Evolutionary conservation across 345 rosid species (phyloP), one percentile per base, ranked within the genome.

Genomic region (Carallia pectinifolia): DNA sequence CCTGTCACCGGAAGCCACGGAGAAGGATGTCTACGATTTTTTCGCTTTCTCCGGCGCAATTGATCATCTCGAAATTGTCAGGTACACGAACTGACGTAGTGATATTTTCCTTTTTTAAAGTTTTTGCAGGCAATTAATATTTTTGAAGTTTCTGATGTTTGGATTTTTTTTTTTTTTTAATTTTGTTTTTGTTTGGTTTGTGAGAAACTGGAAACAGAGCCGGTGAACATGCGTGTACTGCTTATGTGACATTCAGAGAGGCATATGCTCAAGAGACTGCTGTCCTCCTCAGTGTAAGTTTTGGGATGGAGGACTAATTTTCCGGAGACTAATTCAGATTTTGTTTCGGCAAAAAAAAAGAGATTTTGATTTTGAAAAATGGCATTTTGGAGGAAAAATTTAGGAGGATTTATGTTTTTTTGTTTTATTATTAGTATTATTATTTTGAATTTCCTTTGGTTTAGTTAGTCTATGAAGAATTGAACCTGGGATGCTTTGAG

Each of bases 211-310:
- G 39, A 17, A 53, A 60, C 82, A 86, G 90, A 69, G 76, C 79
- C 31, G 86, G 90, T 53, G 88, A 86, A 29, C 47, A 55, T 61
- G 85, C 83, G 5, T 75, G 86, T 62, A 82, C 94, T 30, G 96
- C 84, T 16, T 92, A 85, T 65, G 96, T 89, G 71, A 92, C 90
- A 16, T 92, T 92, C 86, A 87, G 70, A 62, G 85, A 92, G 72
- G 84, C 97, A 31, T 88, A 87, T 79, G 82, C 94, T 68, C 92
- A 81, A 66, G 97, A 90, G 73, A 92, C 96, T 40, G 96, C 94
- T 54, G 85, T 87, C 75, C 78, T 92, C 68, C 90, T 92, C 54
- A 92, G 90, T 70, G 97, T 88, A 52, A 83, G 93, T 78, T 12
- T 59, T 34, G 23, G 17, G 23, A 12, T 8, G 16, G 50, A 44